Conservation (phyloP, 345 rosid genomes). For the Camelina sativa region DNA sequence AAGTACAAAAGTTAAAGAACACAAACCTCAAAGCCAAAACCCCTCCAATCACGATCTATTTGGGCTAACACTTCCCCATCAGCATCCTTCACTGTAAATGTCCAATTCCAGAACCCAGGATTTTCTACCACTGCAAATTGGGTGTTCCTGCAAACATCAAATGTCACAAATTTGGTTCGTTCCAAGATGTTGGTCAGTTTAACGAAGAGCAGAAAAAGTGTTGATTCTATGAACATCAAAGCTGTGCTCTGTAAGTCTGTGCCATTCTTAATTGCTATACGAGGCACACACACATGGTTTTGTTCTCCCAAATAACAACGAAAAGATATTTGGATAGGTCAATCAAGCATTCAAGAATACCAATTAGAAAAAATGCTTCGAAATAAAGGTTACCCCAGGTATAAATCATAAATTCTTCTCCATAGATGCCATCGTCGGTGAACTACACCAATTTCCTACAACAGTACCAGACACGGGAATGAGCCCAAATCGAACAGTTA, state of each 20-base stretch:
- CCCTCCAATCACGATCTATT: constrained; percentile 97
- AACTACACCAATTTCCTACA: constrained; percentile 90
- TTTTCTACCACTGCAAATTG: constrained; percentile 94
- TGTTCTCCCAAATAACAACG: neutral
- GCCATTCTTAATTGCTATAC: neutral
- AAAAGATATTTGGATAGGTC: neutral
- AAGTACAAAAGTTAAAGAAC: neutral
- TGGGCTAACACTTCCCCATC: constrained; percentile 78
- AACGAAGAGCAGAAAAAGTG: neutral
- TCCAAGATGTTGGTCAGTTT: constrained; percentile 4
- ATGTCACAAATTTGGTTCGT: constrained; percentile 10
- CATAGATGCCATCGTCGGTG: constrained; percentile 97
- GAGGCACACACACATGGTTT: neutral
- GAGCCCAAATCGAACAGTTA: neutral
- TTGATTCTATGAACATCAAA: constrained; percentile 12
- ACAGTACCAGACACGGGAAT: constrained; percentile 34
- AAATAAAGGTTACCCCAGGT: constrained; percentile 66
- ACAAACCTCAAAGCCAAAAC: constrained; percentile 92
- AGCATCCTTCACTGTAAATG: constrained; percentile 86
- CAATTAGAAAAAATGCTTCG: neutral
- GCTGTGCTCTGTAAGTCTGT: neutral
- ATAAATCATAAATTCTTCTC: constrained; percentile 94
- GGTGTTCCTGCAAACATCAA: constrained; percentile 56
- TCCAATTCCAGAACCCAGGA: constrained; percentile 99
- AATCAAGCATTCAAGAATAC: constrained; percentile 13